These are phyloP conservation scores for Dentipellis sp. DNA, from an alignment of 768 basidiomycete species.

Conservation along the genomic window DNA sequence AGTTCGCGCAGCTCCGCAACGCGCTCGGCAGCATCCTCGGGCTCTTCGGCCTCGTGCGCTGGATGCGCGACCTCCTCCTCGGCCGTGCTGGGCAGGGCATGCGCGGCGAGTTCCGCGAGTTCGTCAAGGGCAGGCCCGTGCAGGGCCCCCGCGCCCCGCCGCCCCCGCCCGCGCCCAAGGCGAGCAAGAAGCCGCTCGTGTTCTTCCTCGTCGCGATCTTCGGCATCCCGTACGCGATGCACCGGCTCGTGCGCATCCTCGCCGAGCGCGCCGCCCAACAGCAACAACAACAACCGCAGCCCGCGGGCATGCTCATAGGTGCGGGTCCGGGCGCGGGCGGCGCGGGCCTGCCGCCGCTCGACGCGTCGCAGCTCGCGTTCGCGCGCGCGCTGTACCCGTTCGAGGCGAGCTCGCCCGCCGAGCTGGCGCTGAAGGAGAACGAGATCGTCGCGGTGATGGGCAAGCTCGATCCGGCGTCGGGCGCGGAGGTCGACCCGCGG, in stretches of 20 bases:
- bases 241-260: constrained; percentile 74
- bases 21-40: constrained; percentile 92
- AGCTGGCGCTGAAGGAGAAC: constrained; percentile 75
- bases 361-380: constrained; percentile 77
- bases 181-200: constrained; percentile 84
- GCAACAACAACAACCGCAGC: constrained; percentile 26
- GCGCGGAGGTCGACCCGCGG: constrained; percentile 58
- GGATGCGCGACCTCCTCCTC: constrained; percentile 61
- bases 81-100: constrained; percentile 34
- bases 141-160: constrained; percentile 34
- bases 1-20: constrained; percentile 84
- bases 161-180: constrained; percentile 37
- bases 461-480: constrained; percentile 63
- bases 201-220: constrained; percentile 91
- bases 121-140: constrained; percentile 56
- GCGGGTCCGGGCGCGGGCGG: constrained; percentile 16
- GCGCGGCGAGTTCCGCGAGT: constrained; percentile 66
- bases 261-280: constrained; percentile 49
- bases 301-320: constrained; percentile 20
- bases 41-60: constrained; percentile 81
- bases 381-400: constrained; percentile 79
- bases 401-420: constrained; percentile 60
- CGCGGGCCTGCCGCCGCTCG: constrained; percentile 45
- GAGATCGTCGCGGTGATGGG: constrained; percentile 91
- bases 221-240: constrained; percentile 91